Base-by-base conservation (phyloP, 768 basidiomycete genomes). In the Hygrocybe coccinea region DNA sequence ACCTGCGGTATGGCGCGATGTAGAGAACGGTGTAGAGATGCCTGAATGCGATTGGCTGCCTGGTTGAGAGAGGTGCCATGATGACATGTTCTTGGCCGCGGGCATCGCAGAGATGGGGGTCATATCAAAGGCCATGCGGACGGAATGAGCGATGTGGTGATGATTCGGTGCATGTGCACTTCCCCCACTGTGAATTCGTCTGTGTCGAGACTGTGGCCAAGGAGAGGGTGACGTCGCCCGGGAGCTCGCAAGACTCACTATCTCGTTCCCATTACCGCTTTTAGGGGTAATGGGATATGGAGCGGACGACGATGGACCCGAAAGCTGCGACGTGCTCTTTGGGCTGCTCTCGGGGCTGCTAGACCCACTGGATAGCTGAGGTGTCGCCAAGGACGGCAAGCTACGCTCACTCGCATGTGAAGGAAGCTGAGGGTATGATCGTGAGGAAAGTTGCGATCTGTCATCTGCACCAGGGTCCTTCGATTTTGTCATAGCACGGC, bases 121-220 rank as follows among this genome's bases (percentile, higher is more conserved):
- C 89, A 94, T 95, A 3, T 89, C 91, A 60, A 97, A 97, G 47
- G 92, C 93, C 33, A 86, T 77, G 37, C 89, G 84, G 21, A 95
- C 87, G 0, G 87, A 89, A 64, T 91, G 88, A 3, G 89, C 90
- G 36, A 95, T 80, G 64, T 89, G 84, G 56, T 82, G 79, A 56
- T 84, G 80, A 37, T 72, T 73, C 25, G 70, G 61, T 48, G 61
- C 38, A 37, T 64, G 67, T 51, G 22, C 51, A 24, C 51, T 43
- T 21, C 36, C 36, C 21, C 39, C 24, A 52, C 52, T 64, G 56
- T 41, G 53, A n/a, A 64, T 61, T 29, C 58, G 60, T 29, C 59
- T 52, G 45, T 68, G 64, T 52, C 67, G 59, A 47, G 64, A 67
- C 34, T 66, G 61, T 2, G 69, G 62, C 66, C 74, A 76, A 15